phyloP scores from a whole-genome alignment of 768 basidiomycete species.

The Tulasnella sp. region DNA sequence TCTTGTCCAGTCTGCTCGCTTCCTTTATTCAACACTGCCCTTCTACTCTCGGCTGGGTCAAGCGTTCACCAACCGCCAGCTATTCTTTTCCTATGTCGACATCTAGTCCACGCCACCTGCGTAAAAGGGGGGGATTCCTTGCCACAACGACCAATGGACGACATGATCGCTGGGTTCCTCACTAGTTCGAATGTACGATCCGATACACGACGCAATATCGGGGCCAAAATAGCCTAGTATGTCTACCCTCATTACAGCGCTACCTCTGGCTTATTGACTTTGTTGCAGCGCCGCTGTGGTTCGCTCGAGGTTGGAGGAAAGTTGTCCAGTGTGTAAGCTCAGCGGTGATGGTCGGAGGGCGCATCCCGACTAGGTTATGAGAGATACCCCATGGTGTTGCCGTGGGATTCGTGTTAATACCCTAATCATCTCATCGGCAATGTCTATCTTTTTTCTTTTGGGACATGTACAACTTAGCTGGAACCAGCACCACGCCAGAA shows the following conservation, averaged over 20 bases:
- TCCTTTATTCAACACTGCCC: constrained; percentile 38
- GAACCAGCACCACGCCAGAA: constrained; percentile 54
- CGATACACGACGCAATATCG: constrained; percentile 32
- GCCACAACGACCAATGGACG: constrained; percentile 44
- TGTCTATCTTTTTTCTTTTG: not conserved
- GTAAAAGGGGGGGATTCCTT: constrained; percentile 53
- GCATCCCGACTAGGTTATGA: not conserved
- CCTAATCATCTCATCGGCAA: not conserved
- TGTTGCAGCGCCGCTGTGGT: constrained; percentile 52
- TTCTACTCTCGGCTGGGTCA: constrained; percentile 14
- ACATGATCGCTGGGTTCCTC: constrained; percentile 35
- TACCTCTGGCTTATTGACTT: constrained; percentile 15
- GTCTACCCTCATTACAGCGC: constrained; percentile 25
- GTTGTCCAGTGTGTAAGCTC: constrained; percentile 69
- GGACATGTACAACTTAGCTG: constrained; percentile 1
- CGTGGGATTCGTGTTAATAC: not conserved
- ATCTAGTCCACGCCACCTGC: constrained; percentile 73
- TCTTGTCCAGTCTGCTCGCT: constrained; percentile 55
- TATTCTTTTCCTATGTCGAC: constrained; percentile 75
- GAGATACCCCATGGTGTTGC: too few relatives aligned
- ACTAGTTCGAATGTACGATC: constrained; percentile 30
- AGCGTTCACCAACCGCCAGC: constrained; percentile 40
- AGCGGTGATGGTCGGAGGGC: constrained; percentile 35
- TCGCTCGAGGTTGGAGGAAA: constrained; percentile 46
- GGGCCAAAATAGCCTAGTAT: constrained; percentile 70